phyloP scores from a whole-genome alignment of 306 rosid species.

The Dryas octopetala region DNA sequence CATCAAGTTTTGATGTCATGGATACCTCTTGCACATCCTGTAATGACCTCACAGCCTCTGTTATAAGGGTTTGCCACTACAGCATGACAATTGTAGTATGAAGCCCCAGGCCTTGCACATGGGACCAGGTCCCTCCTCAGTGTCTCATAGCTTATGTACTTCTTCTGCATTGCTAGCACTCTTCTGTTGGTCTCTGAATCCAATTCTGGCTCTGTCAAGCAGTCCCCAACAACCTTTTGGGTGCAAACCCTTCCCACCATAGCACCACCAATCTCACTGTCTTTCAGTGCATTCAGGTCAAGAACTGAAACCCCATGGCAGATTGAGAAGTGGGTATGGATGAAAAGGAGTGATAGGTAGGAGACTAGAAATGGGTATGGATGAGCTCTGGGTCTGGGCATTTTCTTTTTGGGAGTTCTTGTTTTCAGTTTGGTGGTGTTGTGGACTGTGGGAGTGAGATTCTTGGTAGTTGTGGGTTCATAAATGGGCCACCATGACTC shows the following conservation, averaged over 20 bases:
- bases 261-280: constrained; percentile 33
- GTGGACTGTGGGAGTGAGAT: constrained; percentile 28
- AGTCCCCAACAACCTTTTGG: constrained; percentile 60
- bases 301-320: constrained; percentile 44
- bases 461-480: constrained; percentile 43
- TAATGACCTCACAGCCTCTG: constrained; percentile 86
- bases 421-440: constrained; percentile 7
- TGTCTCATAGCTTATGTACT: constrained; percentile 83
- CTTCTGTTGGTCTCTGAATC: constrained; percentile 75
- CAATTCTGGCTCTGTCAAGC: constrained; percentile 50
- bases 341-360: constrained; percentile 38
- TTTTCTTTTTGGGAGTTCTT: constrained; percentile 28
- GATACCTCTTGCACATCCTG: constrained; percentile 81
- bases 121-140: constrained; percentile 85
- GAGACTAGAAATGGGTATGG: constrained; percentile 20
- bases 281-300: constrained; percentile 51
- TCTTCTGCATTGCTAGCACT: constrained; percentile 69
- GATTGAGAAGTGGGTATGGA: constrained; percentile 44
- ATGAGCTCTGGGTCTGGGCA: constrained; percentile 42
- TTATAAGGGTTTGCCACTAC: constrained; percentile 63
- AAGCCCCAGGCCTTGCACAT: constrained; percentile 74
- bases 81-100: constrained; percentile 81
- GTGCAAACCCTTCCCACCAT: constrained; percentile 53
- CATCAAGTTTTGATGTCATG: constrained; percentile 30
- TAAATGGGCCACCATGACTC: constrained; percentile 23